These are phyloP conservation scores for Penicillium crystallinum DNA, from an alignment of 495 filamentous ascomycete species.

Conservation along the genomic window DNA sequence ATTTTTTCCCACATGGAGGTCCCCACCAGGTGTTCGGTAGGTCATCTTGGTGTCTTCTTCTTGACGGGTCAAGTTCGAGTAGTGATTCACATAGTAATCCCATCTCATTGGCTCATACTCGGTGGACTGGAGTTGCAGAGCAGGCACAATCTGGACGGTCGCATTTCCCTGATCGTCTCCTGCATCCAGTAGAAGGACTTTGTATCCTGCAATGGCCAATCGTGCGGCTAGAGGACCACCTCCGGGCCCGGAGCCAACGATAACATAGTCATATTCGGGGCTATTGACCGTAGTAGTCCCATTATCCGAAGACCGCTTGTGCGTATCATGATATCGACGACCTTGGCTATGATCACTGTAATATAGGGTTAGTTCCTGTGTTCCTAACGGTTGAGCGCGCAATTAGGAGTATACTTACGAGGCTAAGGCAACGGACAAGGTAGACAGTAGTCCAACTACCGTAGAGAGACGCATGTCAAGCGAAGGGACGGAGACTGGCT, in stretches of 20 bases:
- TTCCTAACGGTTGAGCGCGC: neutral
- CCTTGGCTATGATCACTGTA: neutral
- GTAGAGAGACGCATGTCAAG: slow-evolving; percentile 17
- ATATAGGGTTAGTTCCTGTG: neutral
- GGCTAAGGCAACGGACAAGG: slow-evolving; percentile 13
- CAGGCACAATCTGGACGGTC: slow-evolving; percentile 30
- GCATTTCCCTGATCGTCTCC: slow-evolving; percentile 53
- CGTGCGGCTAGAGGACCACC: slow-evolving; percentile 56
- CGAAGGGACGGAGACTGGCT: neutral
- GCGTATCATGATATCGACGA: slow-evolving; percentile 6
- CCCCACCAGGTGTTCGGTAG: slow-evolving; percentile 30
- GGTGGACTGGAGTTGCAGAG: slow-evolving; percentile 33
- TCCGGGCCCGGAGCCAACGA: slow-evolving; percentile 59
- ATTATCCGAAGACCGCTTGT: slow-evolving; percentile 4
- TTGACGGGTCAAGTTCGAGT: slow-evolving; percentile 28
- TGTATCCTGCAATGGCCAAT: slow-evolving; percentile 54
- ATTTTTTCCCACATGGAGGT: slow-evolving; percentile 30
- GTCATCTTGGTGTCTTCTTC: slow-evolving; percentile 41
- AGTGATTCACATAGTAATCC: slow-evolving; percentile 46
- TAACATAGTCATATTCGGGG: slow-evolving; percentile 56
- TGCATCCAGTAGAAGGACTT: slow-evolving; percentile 56
- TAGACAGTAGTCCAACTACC: slow-evolving; percentile 13
- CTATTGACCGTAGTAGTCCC: neutral
- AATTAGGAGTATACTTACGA: slow-evolving; percentile 11
- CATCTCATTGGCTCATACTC: slow-evolving; percentile 37